A percentile compares a stretch with the other conserved stretches of the same genome.
Evolutionary conservation across 2,329 filamentous ascomycete genomes (phyloP).

Genomic region (Fusarium sulawesiense): DNA sequence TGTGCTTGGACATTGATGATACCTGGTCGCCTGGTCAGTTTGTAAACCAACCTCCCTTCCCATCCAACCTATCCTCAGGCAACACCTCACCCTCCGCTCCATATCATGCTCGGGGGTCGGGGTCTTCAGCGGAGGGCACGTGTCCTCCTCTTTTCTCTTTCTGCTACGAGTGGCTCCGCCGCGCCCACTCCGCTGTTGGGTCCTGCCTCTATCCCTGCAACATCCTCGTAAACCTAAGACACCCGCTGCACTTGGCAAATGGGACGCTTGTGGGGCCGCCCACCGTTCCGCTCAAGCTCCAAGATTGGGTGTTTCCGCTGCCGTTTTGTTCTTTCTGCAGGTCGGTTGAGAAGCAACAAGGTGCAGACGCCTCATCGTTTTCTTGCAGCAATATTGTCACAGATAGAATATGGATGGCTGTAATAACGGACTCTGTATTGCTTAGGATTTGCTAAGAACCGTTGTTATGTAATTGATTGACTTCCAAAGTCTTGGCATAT

Average conservation of each 20-base stretch:
- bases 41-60: too few relatives aligned
- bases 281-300: conserved; percentile 33
- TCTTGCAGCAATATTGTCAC: conserved; percentile 30
- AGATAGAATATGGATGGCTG: conserved; percentile 27
- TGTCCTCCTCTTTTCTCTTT: conserved; percentile 18
- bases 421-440: too few relatives aligned
- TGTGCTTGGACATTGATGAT: background rate
- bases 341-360: too few relatives aligned
- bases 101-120: too few relatives aligned
- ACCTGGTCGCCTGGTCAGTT: background rate
- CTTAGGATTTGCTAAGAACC: too few relatives aligned
- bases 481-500: conserved; percentile 36
- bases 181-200: conserved; percentile 25
- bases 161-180: conserved; percentile 32
- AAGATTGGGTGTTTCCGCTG: conserved; percentile 30
- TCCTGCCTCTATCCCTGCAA: too few relatives aligned
- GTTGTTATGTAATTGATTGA: conserved; percentile 17
- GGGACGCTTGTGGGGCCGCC: conserved; percentile 32
- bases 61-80: too few relatives aligned
- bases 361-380: conserved; percentile 4
- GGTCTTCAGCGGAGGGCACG: conserved; percentile 35
- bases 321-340: too few relatives aligned
- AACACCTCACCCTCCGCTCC: conserved; percentile 31
- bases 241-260: conserved; percentile 30
- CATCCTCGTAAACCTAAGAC: conserved; percentile 17